Base-by-base conservation (phyloP, 2,329 filamentous ascomycete species). In the Fusarium udum region DNA sequence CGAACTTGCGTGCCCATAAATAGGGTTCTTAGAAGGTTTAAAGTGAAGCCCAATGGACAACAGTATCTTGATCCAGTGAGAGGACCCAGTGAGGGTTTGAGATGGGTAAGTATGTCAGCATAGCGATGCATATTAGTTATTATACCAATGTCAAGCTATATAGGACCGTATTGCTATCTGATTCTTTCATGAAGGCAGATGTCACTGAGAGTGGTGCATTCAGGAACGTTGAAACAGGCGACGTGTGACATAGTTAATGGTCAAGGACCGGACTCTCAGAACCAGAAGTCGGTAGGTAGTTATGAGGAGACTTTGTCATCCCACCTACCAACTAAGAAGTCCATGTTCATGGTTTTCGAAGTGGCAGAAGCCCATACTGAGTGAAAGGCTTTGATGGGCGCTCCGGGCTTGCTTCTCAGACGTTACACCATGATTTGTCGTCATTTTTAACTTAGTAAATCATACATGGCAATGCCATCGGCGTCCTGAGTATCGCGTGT, bases 61-160 rank as follows among this genome's bases (percentile, higher is more conserved):
- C 26, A 57, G 34, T 28, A 60, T 42, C 36, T 53, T 22, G 67
- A 48, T 32, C 31, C 28, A 46, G 15, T 24, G 28, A 26, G 28
- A 39, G 39, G 65, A 45, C 22, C 32, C 43, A 39, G 16, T 24
- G 20, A 37, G 16, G 46, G 51, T 13, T 64, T 40, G 37, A 36
- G 57, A 62, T 46, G 28, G 55, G 51, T 24, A 49, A 46, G 51
- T 61, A 46, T 36, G 39, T 43, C 28, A 60, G 59, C 53, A 46
- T 63, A 68, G 60, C 39, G 31, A 53, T 48, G 55, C 49, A 53
- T 67, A 58, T 45, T 37, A 36, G 61, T 61, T 58, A 31, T 57
- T 64, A 60, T 67, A 68, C 63, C 68, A 61, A 66, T 69, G 59
- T 57, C 57, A 56, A 67, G 67, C 39, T 52, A 53, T n/a, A 64